These are phyloP conservation scores for Mrakia gelida DNA, from an alignment of 768 basidiomycete species.

Conservation along the genomic window DNA sequence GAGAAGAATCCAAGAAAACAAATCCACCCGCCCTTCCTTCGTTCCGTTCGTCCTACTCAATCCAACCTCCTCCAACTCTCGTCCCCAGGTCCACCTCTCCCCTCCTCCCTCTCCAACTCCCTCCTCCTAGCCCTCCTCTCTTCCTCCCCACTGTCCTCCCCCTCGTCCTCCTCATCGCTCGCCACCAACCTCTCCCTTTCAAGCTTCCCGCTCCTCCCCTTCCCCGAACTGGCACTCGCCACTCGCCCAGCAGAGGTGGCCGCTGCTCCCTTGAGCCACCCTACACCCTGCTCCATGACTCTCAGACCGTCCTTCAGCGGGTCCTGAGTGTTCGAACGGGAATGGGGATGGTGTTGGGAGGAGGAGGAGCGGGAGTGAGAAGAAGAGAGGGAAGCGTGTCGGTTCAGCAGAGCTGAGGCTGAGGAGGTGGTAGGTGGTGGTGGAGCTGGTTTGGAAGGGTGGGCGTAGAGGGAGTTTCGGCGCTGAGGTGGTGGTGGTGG, in stretches of 20 bases:
- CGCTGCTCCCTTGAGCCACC: background rate
- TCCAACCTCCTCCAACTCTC: constrained; percentile 7
- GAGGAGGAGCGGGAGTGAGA: background rate
- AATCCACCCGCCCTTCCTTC: too few species aligned
- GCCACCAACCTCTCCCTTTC: background rate
- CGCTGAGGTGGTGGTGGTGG: constrained; percentile 9
- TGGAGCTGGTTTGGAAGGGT: background rate
- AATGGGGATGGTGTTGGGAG: background rate
- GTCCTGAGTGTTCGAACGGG: background rate
- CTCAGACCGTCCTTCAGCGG: background rate
- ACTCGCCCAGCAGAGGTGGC: background rate
- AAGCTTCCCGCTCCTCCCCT: background rate
- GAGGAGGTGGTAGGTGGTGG: background rate
- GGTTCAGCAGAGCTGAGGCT: background rate
- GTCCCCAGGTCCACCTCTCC: background rate
- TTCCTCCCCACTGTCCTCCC: constrained; percentile 8
- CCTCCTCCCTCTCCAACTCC: constrained; percentile 3
- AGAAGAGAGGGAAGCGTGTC: background rate
- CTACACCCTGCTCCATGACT: constrained; percentile 7
- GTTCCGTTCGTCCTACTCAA: background rate
- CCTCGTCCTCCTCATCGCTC: background rate
- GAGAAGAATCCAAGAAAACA: too few species aligned
- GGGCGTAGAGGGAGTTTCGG: constrained; percentile 4
- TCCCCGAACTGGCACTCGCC: background rate
- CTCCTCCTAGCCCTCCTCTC: background rate